phyloP scores from a whole-genome alignment of 2,329 filamentous ascomycete species.

The Stromatinia cepivora region DNA sequence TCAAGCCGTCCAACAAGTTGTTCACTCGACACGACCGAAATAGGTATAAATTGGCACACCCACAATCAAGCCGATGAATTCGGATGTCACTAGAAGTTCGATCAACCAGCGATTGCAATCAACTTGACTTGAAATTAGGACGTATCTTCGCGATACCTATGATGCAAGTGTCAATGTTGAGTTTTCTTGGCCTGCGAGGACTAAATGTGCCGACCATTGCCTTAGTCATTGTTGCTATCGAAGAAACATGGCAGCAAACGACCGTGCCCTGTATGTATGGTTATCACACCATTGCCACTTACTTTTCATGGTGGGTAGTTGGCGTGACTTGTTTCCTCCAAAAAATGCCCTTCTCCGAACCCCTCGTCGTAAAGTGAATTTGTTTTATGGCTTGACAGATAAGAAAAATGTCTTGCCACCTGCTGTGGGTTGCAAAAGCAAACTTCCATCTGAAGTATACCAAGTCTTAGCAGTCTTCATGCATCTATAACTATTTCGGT shows the following conservation, averaged over 20 bases:
- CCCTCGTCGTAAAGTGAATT: not conserved
- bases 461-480: not conserved
- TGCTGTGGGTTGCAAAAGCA: not conserved
- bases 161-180: not conserved
- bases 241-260: not conserved
- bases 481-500: slow-evolving; percentile 10
- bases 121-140: not conserved
- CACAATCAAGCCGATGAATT: not conserved
- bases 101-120: not conserved
- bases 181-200: not conserved
- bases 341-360: not conserved
- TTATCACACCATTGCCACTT: not conserved
- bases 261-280: not conserved
- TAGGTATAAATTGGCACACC: not conserved
- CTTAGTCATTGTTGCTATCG: not conserved
- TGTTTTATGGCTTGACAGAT: not conserved
- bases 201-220: not conserved
- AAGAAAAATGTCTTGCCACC: not conserved
- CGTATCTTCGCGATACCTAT: not conserved
- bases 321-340: not conserved
- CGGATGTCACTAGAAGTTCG: not conserved
- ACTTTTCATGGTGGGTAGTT: not conserved
- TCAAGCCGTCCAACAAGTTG: too few relatives aligned
- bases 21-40: not conserved
- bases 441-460: not conserved